Base-by-base conservation (phyloP, 192 early-diverging fungal genomes). In the Lobosporangium transversale region DNA sequence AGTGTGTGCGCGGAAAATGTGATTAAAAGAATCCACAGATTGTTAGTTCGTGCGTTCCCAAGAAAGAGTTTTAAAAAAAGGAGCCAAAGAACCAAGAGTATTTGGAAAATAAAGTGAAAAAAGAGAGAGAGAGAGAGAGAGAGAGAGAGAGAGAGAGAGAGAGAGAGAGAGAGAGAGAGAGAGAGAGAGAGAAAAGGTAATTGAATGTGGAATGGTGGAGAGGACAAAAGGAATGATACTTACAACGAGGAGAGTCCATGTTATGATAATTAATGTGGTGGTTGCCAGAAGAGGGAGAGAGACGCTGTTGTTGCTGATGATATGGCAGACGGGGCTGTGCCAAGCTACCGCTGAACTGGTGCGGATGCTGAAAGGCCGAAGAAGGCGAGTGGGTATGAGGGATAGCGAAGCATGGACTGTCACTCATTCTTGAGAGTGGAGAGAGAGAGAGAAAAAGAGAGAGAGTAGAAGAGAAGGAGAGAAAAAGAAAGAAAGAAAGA, bases 361-460 rank as follows among this genome's bases (percentile, higher is more conserved):
- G 70, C 12, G 70, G 70, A 23, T 75, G 70, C 50, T 75, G 70
- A 55, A 75, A 75, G 50, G 70, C 70, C 32, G 70, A 73, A 30
- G 68, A 62, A 45, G 70, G 70, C 51, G 70, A 75, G 57, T 75
- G 70, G 32, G 63, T 48, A 51, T 75, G 70, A 29, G 70, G 70
- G 43, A 75, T 75, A 36, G 70, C 70, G 26, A 75, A 75, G 63
- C 70, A 75, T 40, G 70, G 70, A 65, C 70, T 75, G 62, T 75
- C 62, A 75, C 70, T 58, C 70, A 75, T 75, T 66, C 23, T 35
- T 18, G 31, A 62, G 30, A 32, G 21, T 12, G 27, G 18, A 42
- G 47, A n/a, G 45, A 62, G 24, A 35, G 58, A 23, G 36, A 40
- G 26, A 33, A 15, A 26, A 24, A 27, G 0, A 30, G 40, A 18